Evolutionary conservation across 2,329 filamentous ascomycete species (phyloP).

Genomic region (Penicillium sp.): DNA sequence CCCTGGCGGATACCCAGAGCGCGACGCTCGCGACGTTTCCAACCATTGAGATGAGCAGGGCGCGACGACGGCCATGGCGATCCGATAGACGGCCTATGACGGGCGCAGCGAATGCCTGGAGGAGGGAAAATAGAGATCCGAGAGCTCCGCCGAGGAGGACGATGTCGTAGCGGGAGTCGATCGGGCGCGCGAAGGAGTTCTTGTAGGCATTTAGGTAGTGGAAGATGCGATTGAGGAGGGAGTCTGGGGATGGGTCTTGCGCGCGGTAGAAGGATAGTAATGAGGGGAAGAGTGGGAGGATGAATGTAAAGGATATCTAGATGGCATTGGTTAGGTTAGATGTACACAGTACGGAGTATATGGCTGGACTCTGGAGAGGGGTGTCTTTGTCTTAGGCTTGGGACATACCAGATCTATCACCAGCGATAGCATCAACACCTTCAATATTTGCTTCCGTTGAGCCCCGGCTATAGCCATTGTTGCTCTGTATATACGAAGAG

Average conservation of each 20-base stretch:
- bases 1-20: conserved; percentile 87
- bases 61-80: conserved; percentile 77
- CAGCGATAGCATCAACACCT: conserved; percentile 82
- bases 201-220: conserved; percentile 90
- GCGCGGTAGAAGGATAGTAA: conserved; percentile 95
- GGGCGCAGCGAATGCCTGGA: conserved; percentile 88
- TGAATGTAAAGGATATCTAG: conserved; percentile 97
- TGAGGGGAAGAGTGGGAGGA: conserved; percentile 90
- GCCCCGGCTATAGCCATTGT: conserved; percentile 39
- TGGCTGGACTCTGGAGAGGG: no score
- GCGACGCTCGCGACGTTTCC: conserved; percentile 92
- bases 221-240: conserved; percentile 74
- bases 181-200: conserved; percentile 82
- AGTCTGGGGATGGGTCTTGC: conserved; percentile 61
- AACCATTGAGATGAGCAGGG: conserved; percentile 83
- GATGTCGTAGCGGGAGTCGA: conserved; percentile 95
- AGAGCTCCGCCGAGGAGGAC: conserved; percentile 90
- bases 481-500: conserved; percentile 7
- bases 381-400: neutral
- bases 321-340: conserved; percentile 4
- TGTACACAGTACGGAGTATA: no score
- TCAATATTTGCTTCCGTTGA: conserved; percentile 73
- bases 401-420: conserved; percentile 76
- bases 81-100: conserved; percentile 88
- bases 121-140: conserved; percentile 86